Percentiles rank a stretch among this genome's conserved stretches.
These are phyloP conservation scores for Casaregolazyma suthepensis DNA, from an alignment of 1,139 yeast species.

Conservation along the genomic window DNA sequence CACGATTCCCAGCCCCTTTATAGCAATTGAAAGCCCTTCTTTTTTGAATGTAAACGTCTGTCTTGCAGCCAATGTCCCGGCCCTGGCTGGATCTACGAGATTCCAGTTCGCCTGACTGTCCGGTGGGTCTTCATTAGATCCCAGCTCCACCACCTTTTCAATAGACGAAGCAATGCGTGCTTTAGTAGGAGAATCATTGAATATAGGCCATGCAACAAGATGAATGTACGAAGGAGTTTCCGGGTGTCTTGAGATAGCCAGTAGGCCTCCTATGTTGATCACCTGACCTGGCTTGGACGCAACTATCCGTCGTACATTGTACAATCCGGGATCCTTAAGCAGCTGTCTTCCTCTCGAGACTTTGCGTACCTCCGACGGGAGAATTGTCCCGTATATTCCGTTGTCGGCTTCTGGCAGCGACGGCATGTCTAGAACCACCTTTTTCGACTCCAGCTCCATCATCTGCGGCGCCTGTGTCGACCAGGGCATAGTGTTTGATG, in stretches of 20 bases:
- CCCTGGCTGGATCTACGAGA: slow-evolving; percentile 10
- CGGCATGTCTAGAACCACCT: slow-evolving; percentile 22
- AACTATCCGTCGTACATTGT: slow-evolving; percentile 19
- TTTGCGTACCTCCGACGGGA: slow-evolving; percentile 18
- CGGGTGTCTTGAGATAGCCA: slow-evolving; percentile 17
- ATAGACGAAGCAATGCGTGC: slow-evolving; percentile 12
- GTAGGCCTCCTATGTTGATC: slow-evolving; percentile 27
- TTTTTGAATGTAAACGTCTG: slow-evolving; percentile 31
- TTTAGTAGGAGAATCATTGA: slow-evolving; percentile 13
- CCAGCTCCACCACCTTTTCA: slow-evolving; percentile 24
- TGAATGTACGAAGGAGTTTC: slow-evolving; percentile 4
- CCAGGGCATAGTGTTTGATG: slow-evolving; percentile 18
- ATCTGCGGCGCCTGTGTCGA: slow-evolving; percentile 20
- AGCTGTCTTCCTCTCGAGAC: slow-evolving; percentile 20
- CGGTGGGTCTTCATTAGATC: not conserved
- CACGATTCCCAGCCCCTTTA: slow-evolving; percentile 63
- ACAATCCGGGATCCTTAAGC: slow-evolving; percentile 17
- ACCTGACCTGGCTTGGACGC: slow-evolving; percentile 20
- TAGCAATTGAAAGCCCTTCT: slow-evolving; percentile 61
- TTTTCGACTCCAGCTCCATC: slow-evolving; percentile 15
- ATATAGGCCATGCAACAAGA: slow-evolving; percentile 20
- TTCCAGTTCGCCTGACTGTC: slow-evolving; percentile 8
- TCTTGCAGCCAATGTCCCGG: slow-evolving; percentile 28
- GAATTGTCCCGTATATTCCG: slow-evolving; percentile 16
- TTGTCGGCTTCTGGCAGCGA: slow-evolving; percentile 19